A percentile compares a stretch with the other conserved stretches of the same genome.
phyloP scores from a whole-genome alignment of 140 eudicot species.

The Stevia rebaudiana region DNA sequence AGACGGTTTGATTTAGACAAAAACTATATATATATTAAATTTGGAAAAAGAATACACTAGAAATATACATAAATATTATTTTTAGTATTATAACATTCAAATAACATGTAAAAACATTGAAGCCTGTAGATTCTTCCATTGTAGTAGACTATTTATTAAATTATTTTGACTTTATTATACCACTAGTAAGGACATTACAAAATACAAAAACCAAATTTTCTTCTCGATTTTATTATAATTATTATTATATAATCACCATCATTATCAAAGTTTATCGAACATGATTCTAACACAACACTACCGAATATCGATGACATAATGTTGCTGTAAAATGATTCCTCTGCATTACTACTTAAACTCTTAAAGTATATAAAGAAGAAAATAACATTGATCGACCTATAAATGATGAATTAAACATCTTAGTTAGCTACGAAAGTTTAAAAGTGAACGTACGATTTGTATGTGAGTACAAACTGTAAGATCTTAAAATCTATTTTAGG shows the following conservation, averaged over 20 bases:
- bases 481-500: too few relatives aligned
- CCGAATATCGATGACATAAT: too few relatives aligned
- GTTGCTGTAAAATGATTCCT: too few relatives aligned
- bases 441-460: too few relatives aligned
- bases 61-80: neutral
- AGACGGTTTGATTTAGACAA: conserved; percentile 53
- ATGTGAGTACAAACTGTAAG: too few relatives aligned
- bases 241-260: neutral
- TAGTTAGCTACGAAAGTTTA: too few relatives aligned
- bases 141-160: neutral
- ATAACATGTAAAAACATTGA: conserved; percentile 13
- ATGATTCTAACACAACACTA: neutral
- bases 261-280: neutral
- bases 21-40: conserved; percentile 6
- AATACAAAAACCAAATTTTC: conserved; percentile 20
- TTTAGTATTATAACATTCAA: neutral
- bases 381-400: too few relatives aligned
- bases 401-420: too few relatives aligned
- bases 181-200: conserved; percentile 33
- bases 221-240: neutral
- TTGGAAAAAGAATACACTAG: neutral
- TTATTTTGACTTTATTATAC: conserved; percentile 28
- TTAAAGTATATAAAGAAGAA: too few relatives aligned
- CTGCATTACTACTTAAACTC: too few relatives aligned
- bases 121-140: conserved; percentile 24